Base-by-base conservation (phyloP, 2,329 filamentous ascomycete species). In the Macroventuria anomochaeta region DNA sequence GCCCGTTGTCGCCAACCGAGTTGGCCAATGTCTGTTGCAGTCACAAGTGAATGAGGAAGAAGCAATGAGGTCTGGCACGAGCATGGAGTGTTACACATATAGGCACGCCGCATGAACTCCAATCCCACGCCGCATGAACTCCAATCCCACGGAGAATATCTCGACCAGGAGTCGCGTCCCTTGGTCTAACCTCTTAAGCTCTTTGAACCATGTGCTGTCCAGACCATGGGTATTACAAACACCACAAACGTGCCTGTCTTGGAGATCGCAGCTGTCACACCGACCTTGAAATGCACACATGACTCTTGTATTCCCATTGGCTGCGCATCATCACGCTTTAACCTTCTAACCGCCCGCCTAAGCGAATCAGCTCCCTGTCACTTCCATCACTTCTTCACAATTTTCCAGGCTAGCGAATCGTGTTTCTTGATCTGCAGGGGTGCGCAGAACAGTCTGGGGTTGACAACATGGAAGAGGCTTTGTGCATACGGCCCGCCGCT, bases 401-500 rank as follows among this genome's bases (percentile, higher is more conserved):
- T n/a, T n/a, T n/a, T n/a, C n/a, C n/a, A n/a, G n/a, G n/a, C n/a
- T n/a, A n/a, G n/a, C 26, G 34, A 53, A 18, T 2, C 12, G 7
- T 32, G 32, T 39, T 37, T 31, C 25, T 32, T 29, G 6, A 33
- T 32, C 32, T 48, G 50, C 50, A 53, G 50, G 50, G 44, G 38
- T 31, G 37, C 28, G 37, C 33, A 37, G 31, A 13, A 44, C 38
- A 28, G 26, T 31, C 26, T 37, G 23, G 37, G 20, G 23, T 13
- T 13, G 5, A n/a, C n/a, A 23, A 8, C 42, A 28, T 46, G 42
- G 31, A 46, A 31, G 20, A 47, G 43, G 37, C 42, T 37, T 36
- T 31, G 32, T 47, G 43, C 50, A 42, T 44, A 36, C 52, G 52
- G 52, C 5, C 52, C 52, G 52, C 17, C 32, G 38, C 53, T 56